Evolutionary conservation across 192 early-diverging fungal species (phyloP).

Genomic region (Coemansia umbellata): DNA sequence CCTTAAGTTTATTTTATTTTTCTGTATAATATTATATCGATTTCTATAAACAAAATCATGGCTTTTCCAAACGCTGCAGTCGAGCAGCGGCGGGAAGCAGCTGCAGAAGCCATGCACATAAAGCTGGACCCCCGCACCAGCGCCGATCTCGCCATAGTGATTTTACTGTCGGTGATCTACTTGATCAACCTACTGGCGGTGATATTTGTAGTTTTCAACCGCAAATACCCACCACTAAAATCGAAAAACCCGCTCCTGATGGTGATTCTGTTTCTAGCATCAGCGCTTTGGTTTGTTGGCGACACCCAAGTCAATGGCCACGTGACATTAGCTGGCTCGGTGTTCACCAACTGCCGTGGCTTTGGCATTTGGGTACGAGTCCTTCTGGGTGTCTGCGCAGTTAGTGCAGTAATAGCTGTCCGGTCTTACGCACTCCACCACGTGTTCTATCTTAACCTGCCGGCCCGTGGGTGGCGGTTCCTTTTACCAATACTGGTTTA

Average conservation of each 20-base stretch:
- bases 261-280: conserved; percentile 8
- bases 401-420: conserved; percentile 15
- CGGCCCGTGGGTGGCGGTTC: conserved; percentile 10
- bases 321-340: conserved; percentile 3
- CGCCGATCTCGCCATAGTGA: conserved; percentile 9
- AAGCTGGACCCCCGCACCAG: conserved; percentile 13
- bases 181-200: conserved; percentile 17
- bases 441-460: conserved; percentile 13
- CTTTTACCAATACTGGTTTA: conserved; percentile 17
- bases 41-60: too few relatives aligned
- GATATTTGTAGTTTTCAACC: conserved; percentile 18
- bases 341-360: conserved; percentile 16
- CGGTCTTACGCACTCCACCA: conserved; percentile 18
- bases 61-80: conserved; percentile 13
- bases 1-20: too few relatives aligned
- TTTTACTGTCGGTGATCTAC: conserved; percentile 9
- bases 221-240: conserved; percentile 37
- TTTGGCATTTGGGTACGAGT: conserved; percentile 38
- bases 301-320: conserved; percentile 31
- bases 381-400: conserved; percentile 23
- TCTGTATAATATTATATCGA: too few relatives aligned
- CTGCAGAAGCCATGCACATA: conserved; percentile 4
- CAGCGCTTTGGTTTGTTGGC: conserved; percentile 32
- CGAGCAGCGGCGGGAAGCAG: conserved; percentile 13
- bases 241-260: conserved; percentile 33